These are phyloP conservation scores for Penicillium turbatum DNA, from an alignment of 495 filamentous ascomycete species.

Conservation along the genomic window DNA sequence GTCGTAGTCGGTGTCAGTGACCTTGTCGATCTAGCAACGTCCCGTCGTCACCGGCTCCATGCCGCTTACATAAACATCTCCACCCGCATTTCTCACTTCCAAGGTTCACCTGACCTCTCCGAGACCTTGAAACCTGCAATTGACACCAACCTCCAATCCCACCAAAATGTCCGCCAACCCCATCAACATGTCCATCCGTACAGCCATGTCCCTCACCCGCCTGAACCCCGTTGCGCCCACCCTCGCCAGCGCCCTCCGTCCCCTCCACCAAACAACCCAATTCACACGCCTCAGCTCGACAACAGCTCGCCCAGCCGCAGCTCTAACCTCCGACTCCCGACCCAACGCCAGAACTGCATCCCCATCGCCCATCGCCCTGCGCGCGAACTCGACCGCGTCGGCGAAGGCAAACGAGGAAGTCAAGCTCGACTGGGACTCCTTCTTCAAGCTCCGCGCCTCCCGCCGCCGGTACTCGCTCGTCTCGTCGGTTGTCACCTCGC, in stretches of 20 bases:
- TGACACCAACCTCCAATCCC: neutral
- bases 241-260: slow-evolving; percentile 17
- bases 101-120: no score
- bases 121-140: slow-evolving; percentile 8
- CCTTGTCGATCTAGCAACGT: no score
- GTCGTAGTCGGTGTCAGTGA: no score
- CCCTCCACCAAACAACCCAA: slow-evolving; percentile 16
- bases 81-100: slow-evolving; percentile 5
- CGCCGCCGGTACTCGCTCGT: slow-evolving; percentile 78
- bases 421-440: slow-evolving; percentile 83
- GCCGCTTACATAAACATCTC: slow-evolving; percentile 23
- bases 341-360: slow-evolving; percentile 18
- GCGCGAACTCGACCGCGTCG: slow-evolving; percentile 35
- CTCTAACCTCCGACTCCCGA: slow-evolving; percentile 17
- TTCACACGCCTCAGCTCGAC: slow-evolving; percentile 19
- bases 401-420: slow-evolving; percentile 20
- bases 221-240: slow-evolving; percentile 22
- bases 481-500: slow-evolving; percentile 62
- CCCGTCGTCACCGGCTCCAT: neutral
- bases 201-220: slow-evolving; percentile 26
- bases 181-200: slow-evolving; percentile 30
- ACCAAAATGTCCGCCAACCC: slow-evolving; percentile 23
- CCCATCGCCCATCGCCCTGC: slow-evolving; percentile 31
- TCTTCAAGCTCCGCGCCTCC: slow-evolving; percentile 82
- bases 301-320: slow-evolving; percentile 10